These are phyloP conservation scores for Penicillium sp. DNA, from an alignment of 2,329 filamentous ascomycete genomes.

Conservation along the genomic window DNA sequence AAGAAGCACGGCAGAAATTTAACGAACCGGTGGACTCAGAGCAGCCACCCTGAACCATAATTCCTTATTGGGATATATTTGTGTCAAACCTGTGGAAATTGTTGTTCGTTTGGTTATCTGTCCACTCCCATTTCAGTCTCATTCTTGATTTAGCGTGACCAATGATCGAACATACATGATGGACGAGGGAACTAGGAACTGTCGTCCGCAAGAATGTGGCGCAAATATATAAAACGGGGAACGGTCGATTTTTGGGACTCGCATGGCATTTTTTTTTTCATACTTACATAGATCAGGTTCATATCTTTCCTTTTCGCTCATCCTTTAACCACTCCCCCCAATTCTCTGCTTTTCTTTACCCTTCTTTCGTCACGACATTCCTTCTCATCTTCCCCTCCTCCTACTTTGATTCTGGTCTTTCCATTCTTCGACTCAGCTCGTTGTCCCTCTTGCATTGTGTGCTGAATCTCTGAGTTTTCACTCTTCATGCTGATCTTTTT, in stretches of 20 bases:
- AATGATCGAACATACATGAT: conserved; percentile 48
- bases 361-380: conserved; percentile 23
- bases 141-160: conserved; percentile 47
- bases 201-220: conserved; percentile 39
- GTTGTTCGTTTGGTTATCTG: conserved; percentile 24
- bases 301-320: conserved; percentile 33
- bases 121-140: conserved; percentile 30
- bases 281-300: conserved; percentile 42
- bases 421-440: neutral
- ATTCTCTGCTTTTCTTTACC: conserved; percentile 16
- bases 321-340: conserved; percentile 15
- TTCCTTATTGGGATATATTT: conserved; percentile 15
- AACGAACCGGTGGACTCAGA: conserved; percentile 46
- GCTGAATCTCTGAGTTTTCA: conserved; percentile 23
- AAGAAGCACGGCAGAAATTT: conserved; percentile 64
- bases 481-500: conserved; percentile 26
- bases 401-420: conserved; percentile 21
- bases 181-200: conserved; percentile 41
- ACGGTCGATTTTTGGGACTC: conserved; percentile 42
- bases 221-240: conserved; percentile 45
- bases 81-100: conserved; percentile 19
- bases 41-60: conserved; percentile 36
- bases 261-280: conserved; percentile 37
- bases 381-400: conserved; percentile 21
- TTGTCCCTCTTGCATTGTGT: conserved; percentile 24